Evolutionary conservation across 441 rosid genomes (phyloP).

Genomic region (Iberis amara): DNA sequence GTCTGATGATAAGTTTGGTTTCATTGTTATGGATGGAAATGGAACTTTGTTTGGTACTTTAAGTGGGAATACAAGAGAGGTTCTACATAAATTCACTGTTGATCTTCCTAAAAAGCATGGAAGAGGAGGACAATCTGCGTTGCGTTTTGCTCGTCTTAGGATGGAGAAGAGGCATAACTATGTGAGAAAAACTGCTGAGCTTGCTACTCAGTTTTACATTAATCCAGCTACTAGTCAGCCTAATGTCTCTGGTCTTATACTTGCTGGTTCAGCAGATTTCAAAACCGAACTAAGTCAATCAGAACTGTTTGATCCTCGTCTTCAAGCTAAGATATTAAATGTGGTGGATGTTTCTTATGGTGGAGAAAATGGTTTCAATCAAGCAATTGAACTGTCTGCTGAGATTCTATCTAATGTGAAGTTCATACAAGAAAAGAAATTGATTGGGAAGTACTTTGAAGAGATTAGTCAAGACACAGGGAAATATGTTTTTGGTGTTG

Average conservation of each 20-base stretch:
- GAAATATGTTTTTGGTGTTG: conserved; percentile 77
- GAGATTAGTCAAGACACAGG: conserved; percentile 92
- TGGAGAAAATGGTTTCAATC: conserved; percentile 87
- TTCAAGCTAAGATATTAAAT: conserved; percentile 76
- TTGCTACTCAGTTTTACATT: conserved; percentile 73
- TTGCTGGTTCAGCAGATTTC: conserved; percentile 92
- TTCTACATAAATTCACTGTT: conserved; percentile 72
- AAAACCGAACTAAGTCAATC: conserved; percentile 91
- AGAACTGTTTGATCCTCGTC: conserved; percentile 84
- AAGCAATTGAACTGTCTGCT: conserved; percentile 79
- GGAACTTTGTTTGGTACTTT: conserved; percentile 32
- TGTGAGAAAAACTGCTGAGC: conserved; percentile 84
- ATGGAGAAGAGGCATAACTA: conserved; percentile 93
- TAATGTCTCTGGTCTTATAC: conserved; percentile 76
- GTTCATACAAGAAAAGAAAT: conserved; percentile 81
- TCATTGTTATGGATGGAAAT: background rate
- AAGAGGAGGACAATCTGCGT: conserved; percentile 93
- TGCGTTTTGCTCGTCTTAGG: conserved; percentile 80
- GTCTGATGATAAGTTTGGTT: conserved; percentile 26
- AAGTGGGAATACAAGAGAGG: conserved; percentile 57
- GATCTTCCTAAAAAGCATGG: conserved; percentile 91
- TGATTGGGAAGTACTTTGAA: conserved; percentile 91
- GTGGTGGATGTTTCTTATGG: conserved; percentile 89
- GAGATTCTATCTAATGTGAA: conserved; percentile 77
- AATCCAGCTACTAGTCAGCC: conserved; percentile 87